Percentiles rank a stretch among this genome's conserved stretches.
phyloP scores from a whole-genome alignment of 352 stramenopile genomes.

The Globisporangium splendens region DNA sequence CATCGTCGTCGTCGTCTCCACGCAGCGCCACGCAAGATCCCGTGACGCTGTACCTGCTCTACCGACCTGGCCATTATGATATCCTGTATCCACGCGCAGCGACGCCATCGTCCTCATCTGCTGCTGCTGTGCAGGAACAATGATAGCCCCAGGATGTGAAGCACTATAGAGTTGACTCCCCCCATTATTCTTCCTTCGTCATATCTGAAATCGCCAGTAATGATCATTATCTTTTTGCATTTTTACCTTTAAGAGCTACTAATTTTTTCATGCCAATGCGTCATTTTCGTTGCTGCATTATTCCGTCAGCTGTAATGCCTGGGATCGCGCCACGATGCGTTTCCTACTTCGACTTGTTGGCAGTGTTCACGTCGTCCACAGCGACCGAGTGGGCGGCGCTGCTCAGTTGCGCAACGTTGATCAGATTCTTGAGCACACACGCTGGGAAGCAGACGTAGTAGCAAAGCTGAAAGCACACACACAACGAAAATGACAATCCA shows the following conservation, averaged over 20 bases:
- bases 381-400: conserved; percentile 83
- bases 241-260: no score
- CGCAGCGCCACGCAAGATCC: conserved; percentile 12
- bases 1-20: conserved; percentile 6
- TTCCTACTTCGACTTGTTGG: conserved; percentile 59
- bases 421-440: conserved; percentile 91
- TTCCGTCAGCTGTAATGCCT: no score
- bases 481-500: conserved; percentile 9
- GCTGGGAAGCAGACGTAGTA: conserved; percentile 88
- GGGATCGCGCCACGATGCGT: no score
- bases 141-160: no score
- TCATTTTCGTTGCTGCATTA: not conserved
- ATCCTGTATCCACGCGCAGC: conserved; percentile 80
- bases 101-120: not conserved
- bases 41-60: conserved; percentile 80
- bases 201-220: no score
- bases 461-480: conserved; percentile 50
- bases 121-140: not conserved
- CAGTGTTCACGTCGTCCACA: conserved; percentile 42
- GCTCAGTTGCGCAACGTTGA: conserved; percentile 90
- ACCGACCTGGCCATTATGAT: conserved; percentile 95
- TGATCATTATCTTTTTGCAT: no score
- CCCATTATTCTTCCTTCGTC: no score
- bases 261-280: no score
- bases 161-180: no score